A percentile compares a stretch with the other conserved stretches of the same genome.
Evolutionary conservation across 805 yeast genomes (phyloP).

Genomic region (Dipodascopsis tothii): DNA sequence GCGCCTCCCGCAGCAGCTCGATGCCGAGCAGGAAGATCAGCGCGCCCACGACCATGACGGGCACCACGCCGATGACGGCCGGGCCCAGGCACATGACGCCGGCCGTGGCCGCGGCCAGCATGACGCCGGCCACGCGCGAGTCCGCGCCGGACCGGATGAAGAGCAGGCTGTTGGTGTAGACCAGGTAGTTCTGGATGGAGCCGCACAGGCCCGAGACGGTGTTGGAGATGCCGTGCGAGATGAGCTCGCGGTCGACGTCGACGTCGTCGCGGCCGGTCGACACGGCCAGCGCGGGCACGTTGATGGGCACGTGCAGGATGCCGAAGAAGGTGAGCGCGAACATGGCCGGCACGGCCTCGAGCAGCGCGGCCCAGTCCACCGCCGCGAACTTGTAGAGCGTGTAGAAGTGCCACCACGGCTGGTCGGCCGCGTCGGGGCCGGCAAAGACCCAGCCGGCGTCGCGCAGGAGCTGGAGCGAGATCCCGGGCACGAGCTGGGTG

Average conservation of each 20-base stretch:
- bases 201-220: constrained; percentile 76
- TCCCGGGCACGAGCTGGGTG: constrained; percentile 54
- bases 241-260: constrained; percentile 85
- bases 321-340: constrained; percentile 93
- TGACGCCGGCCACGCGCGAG: constrained; percentile 77
- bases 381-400: constrained; percentile 55
- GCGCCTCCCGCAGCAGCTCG: constrained; percentile 78
- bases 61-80: constrained; percentile 83
- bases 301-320: constrained; percentile 90
- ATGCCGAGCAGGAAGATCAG: constrained; percentile 85
- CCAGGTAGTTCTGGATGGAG: constrained; percentile 87
- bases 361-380: constrained; percentile 68
- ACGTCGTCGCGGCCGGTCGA: constrained; percentile 69
- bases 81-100: constrained; percentile 84
- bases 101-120: constrained; percentile 75
- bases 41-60: constrained; percentile 92
- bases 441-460: constrained; percentile 78
- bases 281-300: constrained; percentile 94
- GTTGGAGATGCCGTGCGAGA: constrained; percentile 92
- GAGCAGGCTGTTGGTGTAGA: constrained; percentile 85
- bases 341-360: constrained; percentile 81
- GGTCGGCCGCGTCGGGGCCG: constrained; percentile 51
- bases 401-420: constrained; percentile 88
- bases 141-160: constrained; percentile 95
- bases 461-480: constrained; percentile 57